Percentiles rank a stretch among this genome's conserved stretches.
These are phyloP conservation scores for Neofusicoccum umdonicola DNA, from an alignment of 2,329 filamentous ascomycete genomes.

Conservation along the genomic window DNA sequence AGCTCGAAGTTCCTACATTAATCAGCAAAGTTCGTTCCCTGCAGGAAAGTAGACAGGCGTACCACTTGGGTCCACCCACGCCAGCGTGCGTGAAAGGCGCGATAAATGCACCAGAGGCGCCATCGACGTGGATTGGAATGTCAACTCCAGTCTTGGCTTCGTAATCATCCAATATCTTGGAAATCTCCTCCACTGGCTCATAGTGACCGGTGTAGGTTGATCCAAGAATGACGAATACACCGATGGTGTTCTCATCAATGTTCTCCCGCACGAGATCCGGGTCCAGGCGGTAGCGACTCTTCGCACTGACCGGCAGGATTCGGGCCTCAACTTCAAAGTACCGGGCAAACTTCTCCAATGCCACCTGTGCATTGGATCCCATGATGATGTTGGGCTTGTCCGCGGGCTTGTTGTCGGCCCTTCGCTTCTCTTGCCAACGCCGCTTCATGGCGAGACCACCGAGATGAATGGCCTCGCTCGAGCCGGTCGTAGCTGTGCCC, in stretches of 20 bases:
- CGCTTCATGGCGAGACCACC: conserved; percentile 72
- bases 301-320: conserved; percentile 61
- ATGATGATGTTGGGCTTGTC: conserved; percentile 70
- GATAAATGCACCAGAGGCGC: conserved; percentile 60
- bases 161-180: conserved; percentile 62
- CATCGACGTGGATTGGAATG: conserved; percentile 67
- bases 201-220: conserved; percentile 73
- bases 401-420: conserved; percentile 60
- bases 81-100: conserved; percentile 59
- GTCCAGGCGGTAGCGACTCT: conserved; percentile 62
- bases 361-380: conserved; percentile 71
- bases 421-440: conserved; percentile 66
- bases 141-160: conserved; percentile 60
- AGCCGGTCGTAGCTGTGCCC: conserved; percentile 68
- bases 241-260: conserved; percentile 74
- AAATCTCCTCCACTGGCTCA: conserved; percentile 68
- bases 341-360: conserved; percentile 68
- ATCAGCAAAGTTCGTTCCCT: background rate
- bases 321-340: conserved; percentile 72
- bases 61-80: conserved; percentile 59
- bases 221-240: conserved; percentile 70
- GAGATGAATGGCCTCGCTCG: conserved; percentile 68
- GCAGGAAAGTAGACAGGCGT: conserved; percentile 15
- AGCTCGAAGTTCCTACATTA: conserved; percentile 56
- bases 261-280: conserved; percentile 63